These are phyloP conservation scores for Wickerhamomyces pijperi DNA, from an alignment of 805 yeast species.

Conservation along the genomic window DNA sequence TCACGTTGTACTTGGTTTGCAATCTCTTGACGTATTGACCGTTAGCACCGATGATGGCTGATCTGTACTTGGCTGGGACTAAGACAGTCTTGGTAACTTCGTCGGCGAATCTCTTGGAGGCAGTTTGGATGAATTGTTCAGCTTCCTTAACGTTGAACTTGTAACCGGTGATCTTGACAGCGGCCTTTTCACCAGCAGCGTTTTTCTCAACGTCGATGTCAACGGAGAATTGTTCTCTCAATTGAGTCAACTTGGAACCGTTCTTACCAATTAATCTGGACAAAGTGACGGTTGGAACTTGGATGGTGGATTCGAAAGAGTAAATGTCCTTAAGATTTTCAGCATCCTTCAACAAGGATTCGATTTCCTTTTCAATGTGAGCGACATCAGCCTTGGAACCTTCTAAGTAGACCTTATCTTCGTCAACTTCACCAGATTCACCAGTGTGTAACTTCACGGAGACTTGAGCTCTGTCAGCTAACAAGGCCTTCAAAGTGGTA, in stretches of 20 bases:
- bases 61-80: conserved; percentile 71
- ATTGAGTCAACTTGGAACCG: conserved; percentile 60
- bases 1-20: conserved; percentile 78
- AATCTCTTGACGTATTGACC: conserved; percentile 77
- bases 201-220: conserved; percentile 61
- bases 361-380: conserved; percentile 40
- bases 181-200: conserved; percentile 31
- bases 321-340: conserved; percentile 36
- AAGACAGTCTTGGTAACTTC: conserved; percentile 54
- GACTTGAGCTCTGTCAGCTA: conserved; percentile 20
- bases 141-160: conserved; percentile 72
- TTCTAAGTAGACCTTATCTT: conserved; percentile 48
- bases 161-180: conserved; percentile 61
- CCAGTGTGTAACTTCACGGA: conserved; percentile 34
- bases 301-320: conserved; percentile 31
- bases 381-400: conserved; percentile 61
- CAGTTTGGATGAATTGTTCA: conserved; percentile 40
- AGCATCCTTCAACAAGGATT: conserved; percentile 42
- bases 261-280: conserved; percentile 84
- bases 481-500: conserved; percentile 38
- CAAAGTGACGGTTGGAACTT: conserved; percentile 56
- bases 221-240: conserved; percentile 67
- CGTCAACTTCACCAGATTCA: conserved; percentile 24
- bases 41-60: conserved; percentile 71
- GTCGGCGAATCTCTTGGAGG: conserved; percentile 74